phyloP scores from a whole-genome alignment of 169 alveolate species.

The Babesia sp. region DNA sequence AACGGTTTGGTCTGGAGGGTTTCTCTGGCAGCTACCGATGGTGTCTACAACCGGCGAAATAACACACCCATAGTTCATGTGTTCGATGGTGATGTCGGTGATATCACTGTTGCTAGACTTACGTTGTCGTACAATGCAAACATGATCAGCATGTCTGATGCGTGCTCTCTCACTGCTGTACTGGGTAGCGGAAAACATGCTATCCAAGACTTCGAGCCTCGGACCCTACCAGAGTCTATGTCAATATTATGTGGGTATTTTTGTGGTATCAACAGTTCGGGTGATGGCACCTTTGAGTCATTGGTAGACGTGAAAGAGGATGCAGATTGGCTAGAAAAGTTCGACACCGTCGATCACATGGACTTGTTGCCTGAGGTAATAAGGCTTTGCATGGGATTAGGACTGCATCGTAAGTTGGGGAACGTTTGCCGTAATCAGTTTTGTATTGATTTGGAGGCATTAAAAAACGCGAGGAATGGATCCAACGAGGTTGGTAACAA shows the following conservation, averaged over 20 bases:
- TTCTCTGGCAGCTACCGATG: conserved; percentile 51
- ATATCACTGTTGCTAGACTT: not conserved
- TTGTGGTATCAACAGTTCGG: not conserved
- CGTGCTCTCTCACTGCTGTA: not conserved
- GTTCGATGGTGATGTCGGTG: not conserved
- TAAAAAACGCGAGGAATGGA: not conserved
- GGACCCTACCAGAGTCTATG: conserved; percentile 3
- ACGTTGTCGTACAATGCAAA: conserved; percentile 14
- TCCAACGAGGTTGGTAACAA: not conserved
- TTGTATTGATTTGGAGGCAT: conserved; percentile 22
- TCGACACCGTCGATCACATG: conserved; percentile 10
- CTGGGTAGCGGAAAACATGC: not conserved
- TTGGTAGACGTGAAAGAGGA: conserved; percentile 8
- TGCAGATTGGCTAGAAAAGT: not conserved
- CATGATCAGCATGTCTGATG: conserved; percentile 17
- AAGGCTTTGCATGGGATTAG: not conserved
- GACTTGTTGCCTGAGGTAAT: conserved; percentile 23
- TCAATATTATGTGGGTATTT: not conserved
- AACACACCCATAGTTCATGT: not conserved
- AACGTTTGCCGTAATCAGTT: conserved; percentile 16
- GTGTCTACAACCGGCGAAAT: conserved; percentile 6
- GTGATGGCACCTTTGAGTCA: not conserved
- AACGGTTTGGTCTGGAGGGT: conserved; percentile 49
- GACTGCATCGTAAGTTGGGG: conserved; percentile 7
- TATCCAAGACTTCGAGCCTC: not conserved